Base-by-base conservation (phyloP, 2,329 filamentous ascomycete species). In the Colletotrichum liriopes region DNA sequence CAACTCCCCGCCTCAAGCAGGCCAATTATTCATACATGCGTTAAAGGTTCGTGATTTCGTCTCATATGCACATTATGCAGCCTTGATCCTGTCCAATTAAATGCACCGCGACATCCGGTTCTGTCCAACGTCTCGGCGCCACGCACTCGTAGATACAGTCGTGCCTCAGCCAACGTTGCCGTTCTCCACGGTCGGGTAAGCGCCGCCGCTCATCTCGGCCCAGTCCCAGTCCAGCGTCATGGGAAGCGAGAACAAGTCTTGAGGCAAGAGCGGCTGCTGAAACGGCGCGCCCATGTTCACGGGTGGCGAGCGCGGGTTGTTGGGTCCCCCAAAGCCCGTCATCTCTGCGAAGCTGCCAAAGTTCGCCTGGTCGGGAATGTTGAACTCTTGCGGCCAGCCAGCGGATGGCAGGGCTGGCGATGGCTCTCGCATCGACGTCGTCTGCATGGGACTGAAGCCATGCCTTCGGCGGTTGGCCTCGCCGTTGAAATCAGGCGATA, bases 201-300 rank as follows among this genome's bases (percentile, higher is more conserved):
- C 85, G 12, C 89, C 90, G n/a, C 90, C 89, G 41, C 88, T 91
- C 86, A 92, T 91, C 80, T 92, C 90, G 1, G 90, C 89, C 89
- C 90, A 92, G 78, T 89, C 94, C 95, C 95, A 98, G 79, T 98
- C 96, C 29, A 98, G 88, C 3, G 94, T 97, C 92, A 98, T 97
- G 1, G 96, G 95, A 90, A 98, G 92, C 81, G 96, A 93, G 91
- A 96, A 99, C 35, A 98, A 83, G 82, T 98, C 96, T 77, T 96
- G 94, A 5, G 96, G 96, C 29, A 98, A 90, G 77, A 98, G 93
- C 0, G 95, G 95, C 76, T 97, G 93, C 77, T 95, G 93, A 78
- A 95, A 95, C 8, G 76, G 74, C 8, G 77, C 74, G 20, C 71
- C 72, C 54, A 78, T 73, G 59, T 81, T 72, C 49, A 77, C 68